These are phyloP conservation scores for Sequoiadendron giganteum DNA, from an alignment of 75 land plant genomes.

Conservation along the genomic window DNA sequence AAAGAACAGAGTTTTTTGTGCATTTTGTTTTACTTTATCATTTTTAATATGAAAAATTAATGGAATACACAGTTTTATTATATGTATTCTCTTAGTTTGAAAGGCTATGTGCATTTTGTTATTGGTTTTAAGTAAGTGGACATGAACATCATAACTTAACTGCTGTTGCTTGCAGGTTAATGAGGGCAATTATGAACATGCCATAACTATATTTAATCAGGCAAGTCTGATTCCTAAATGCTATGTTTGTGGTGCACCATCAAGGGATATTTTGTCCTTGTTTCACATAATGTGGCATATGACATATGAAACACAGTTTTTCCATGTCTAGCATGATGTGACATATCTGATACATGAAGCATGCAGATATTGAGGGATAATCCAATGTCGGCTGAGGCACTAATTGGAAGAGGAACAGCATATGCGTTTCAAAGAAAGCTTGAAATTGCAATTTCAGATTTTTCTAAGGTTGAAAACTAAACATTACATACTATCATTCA, in stretches of 20 bases:
- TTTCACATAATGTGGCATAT: not conserved
- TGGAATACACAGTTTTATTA: not conserved
- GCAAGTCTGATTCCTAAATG: conserved; percentile 24
- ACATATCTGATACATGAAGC: not conserved
- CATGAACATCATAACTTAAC: not conserved
- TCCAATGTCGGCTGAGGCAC: conserved; percentile 70
- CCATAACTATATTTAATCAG: conserved; percentile 76
- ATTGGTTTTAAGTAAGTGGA: too few relatives aligned
- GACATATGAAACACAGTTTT: not conserved
- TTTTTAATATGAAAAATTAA: not conserved
- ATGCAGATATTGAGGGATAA: conserved; percentile 67
- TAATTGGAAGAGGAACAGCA: conserved; percentile 95
- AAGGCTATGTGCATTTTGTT: not conserved
- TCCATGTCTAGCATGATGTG: not conserved
- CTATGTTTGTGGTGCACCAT: not conserved
- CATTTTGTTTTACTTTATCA: not conserved
- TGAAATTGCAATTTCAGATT: conserved; percentile 75
- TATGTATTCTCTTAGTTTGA: not conserved
- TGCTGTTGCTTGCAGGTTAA: conserved; percentile 60
- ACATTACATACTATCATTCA: not conserved
- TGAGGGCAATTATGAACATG: conserved; percentile 77
- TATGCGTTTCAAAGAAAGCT: conserved; percentile 87
- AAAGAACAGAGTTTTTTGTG: not conserved
- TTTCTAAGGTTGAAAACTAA: conserved; percentile 60
- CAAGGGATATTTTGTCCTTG: not conserved